Evolutionary conservation across 1,284 basidiomycete species (phyloP).

Genomic region (Boletus subluridellus): DNA sequence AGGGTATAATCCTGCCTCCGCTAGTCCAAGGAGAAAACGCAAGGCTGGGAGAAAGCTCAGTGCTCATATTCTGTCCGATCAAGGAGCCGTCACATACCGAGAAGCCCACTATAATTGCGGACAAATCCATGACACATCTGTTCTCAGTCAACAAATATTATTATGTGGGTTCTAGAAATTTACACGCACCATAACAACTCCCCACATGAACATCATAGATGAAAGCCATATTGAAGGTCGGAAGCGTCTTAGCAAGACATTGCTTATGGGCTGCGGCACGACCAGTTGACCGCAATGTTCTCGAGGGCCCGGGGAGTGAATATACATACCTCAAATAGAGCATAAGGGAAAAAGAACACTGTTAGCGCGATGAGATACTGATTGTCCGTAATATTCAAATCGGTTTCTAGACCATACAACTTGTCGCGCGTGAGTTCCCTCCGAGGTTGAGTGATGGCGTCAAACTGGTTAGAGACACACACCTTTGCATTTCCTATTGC

Average conservation of each 20-base stretch:
- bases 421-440: conserved; percentile 17
- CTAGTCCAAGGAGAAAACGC: conserved; percentile 49
- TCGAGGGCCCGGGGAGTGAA: not conserved
- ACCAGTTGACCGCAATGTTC: not conserved
- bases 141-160: not conserved
- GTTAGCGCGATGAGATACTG: conserved; percentile 56
- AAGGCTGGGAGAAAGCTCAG: conserved; percentile 37
- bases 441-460: not conserved
- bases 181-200: conserved; percentile 51
- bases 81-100: conserved; percentile 36
- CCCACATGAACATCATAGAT: conserved; percentile 54
- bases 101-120: conserved; percentile 48
- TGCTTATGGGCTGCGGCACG: conserved; percentile 46
- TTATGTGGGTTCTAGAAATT: not conserved
- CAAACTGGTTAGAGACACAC: conserved; percentile 13
- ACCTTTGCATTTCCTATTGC: conserved; percentile 66
- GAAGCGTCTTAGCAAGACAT: conserved; percentile 52
- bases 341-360: conserved; percentile 57
- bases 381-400: conserved; percentile 47
- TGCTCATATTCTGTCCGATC: not conserved
- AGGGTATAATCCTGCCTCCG: conserved; percentile 50
- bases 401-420: conserved; percentile 48
- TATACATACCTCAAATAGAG: conserved; percentile 47
- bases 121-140: conserved; percentile 54
- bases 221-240: conserved; percentile 61